Evolutionary conservation across 495 filamentous ascomycete genomes (phyloP), one percentile per base, ranked within the genome.

Genomic region (Penicillium atrosanguineum): DNA sequence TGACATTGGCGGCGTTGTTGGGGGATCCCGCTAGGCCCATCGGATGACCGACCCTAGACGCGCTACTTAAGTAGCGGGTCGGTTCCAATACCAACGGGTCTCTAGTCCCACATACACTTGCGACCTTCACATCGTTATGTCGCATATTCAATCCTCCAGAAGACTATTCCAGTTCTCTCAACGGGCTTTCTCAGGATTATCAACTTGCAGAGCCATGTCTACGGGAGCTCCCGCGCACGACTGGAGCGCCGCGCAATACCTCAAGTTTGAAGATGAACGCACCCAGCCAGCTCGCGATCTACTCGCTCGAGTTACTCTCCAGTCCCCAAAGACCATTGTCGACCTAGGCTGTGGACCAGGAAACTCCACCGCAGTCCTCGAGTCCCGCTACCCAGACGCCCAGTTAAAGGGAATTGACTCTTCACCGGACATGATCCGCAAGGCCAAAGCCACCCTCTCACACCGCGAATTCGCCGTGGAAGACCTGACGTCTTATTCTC

Each of bases 341-440:
- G 80, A 84, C 55, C 62, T 83, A 0, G 81, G 81, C 56, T 83
- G 79, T 59, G 81, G 81, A 0, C 79, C 80, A 0, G 81, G 73
- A 0, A 83, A 79, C 61, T 79, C 74, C 0, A 84, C 81, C 20
- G 53, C 60, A 1, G 69, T 72, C 7, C 69, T 84, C 0, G 54
- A 64, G 31, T 46, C 57, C 4, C 69, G 64, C 14, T 84, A 75
- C 49, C 81, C 81, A 0, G 11, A 62, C 12, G 74, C 79, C 0
- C 45, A 50, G 7, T 56, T 83, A 37, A 61, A 61, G n/a, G 80
- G 77, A 12, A 71, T 84, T n/a, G 81, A 84, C 53, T 75, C 74
- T 4, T 79, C 76, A 0, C 68, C 68, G 0, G 75, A 75, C 50
- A 84, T 84, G 81, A 71, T 84, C 41, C 38, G 52, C 7, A 71